Base-by-base conservation (phyloP, 2,329 filamentous ascomycete genomes). In the Arthroderma uncinatum region DNA sequence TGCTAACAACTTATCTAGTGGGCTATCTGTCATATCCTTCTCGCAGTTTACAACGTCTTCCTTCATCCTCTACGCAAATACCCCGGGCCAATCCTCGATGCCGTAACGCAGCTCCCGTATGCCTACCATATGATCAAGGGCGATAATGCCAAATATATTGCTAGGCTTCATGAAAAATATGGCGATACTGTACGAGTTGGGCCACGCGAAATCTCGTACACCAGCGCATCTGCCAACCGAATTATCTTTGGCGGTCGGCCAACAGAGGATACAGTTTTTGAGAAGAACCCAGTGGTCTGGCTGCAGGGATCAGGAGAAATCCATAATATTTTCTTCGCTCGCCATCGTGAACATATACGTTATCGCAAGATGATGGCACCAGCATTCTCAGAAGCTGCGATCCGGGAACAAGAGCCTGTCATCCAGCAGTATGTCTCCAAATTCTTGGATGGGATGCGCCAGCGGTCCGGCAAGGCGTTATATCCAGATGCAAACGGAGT, bases 171-270 rank as follows among this genome's bases (percentile, higher is more conserved):
- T 54, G 60, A 66, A 0, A 54, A 61, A 28, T 68, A 70, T 54
- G 68, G 68, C 8, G 48, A 62, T 9, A 59, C 68, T 1, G 64
- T 71, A 3, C 67, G 68, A 1, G 61, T 68, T 16, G 63, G 63
- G 0, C 68, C 68, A 0, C 59, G 65, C 30, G 67, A 69, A 19
- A 10, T 42, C 16, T 42, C 39, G 16, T 42, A 42, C 5, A 42
- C 23, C 9, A 23, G 39, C 16, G n/a, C 39, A 19, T 42, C 39
- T 21, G 39, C 39, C 4, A 42, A 42, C 9, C 39, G 39, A 42
- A 42, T 19, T 19, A 42, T 42, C 19, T 42, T 42, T 21, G 39
- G n/a, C 4, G 39, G 39, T 10, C 19, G 23, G 19, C 8, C n/a
- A 21, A 42, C 7, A 8, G 19, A 42, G 10, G 16, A 42, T 3